Evolutionary conservation across 768 basidiomycete genomes (phyloP), one percentile per base, ranked within the genome.

Genomic region (Suillus americanus): DNA sequence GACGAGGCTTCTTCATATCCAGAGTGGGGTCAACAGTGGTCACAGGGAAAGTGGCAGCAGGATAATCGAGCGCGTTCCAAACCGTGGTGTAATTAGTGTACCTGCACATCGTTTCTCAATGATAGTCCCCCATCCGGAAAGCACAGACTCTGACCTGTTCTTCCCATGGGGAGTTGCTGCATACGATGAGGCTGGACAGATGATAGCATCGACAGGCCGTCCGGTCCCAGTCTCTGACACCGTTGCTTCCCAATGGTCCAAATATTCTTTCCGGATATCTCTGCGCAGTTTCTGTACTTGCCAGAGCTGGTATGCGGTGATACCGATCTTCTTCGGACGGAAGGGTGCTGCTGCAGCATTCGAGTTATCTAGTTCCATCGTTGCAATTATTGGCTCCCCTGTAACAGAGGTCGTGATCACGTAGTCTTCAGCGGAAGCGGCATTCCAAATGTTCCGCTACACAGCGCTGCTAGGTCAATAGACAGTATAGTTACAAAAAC

Each of bases 401-500:
- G 79, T 76, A 18, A 68, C 65, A 3, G 79, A 73, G 2, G 80
- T 76, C 4, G 75, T 71, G 2, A 74, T 68, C 20, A 68, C 66
- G 67, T 78, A 82, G 67, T 90, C 89, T 68, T 85, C 78, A 0
- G 68, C 71, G 2, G 80, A 78, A 3, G 82, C 89, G 1, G 87
- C 77, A 18, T 63, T 68, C 75, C 79, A 87, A n/a, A 89, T 82
- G 0, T 66, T 67, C 16, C 55, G 25, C 83, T 86, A 55, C 20
- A 63, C 30, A 9, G 18, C 38, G 18, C 46, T 18, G n/a, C 18
- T 18, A 56, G 45, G 43, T n/a, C 37, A 37, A 59, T 62, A 40
- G 23, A 56, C n/a, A 10, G 20, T 40, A 25, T 38, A 18, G n/a
- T 20, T 18, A n/a, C 3, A 28, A 7, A 20, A 30, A 46, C 50